A percentile compares a stretch with the other conserved stretches of the same genome.
Conservation (phyloP, 192 early-diverging fungal species). For the Coemansia sp. region DNA sequence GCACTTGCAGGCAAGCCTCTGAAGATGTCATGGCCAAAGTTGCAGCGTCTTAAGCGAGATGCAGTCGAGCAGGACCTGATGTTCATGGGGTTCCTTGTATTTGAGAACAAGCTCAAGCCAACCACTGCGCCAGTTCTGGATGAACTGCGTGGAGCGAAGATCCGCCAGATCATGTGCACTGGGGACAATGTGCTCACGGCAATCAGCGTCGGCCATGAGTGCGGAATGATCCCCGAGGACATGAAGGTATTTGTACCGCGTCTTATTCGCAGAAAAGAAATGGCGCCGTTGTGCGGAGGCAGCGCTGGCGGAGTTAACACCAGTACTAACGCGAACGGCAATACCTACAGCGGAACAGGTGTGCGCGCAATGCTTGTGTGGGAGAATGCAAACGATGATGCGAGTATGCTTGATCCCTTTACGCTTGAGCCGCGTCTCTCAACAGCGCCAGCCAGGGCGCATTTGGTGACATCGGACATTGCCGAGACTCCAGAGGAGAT, state of each 20-base stretch:
- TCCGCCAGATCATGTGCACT: slow-evolving; percentile 98
- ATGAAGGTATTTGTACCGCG: slow-evolving; percentile 78
- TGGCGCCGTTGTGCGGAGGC: background rate
- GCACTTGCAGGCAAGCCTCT: slow-evolving; percentile 86
- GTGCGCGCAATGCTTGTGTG: slow-evolving; percentile 54
- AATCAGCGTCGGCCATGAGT: slow-evolving; percentile 91
- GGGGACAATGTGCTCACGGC: slow-evolving; percentile 97
- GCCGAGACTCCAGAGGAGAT: slow-evolving; percentile 43
- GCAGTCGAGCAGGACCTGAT: slow-evolving; percentile 79
- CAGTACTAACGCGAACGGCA: background rate
- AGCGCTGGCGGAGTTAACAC: background rate
- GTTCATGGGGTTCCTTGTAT: slow-evolving; percentile 95
- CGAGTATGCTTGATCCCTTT: slow-evolving; percentile 55
- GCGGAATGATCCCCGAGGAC: slow-evolving; percentile 76
- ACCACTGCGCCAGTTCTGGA: slow-evolving; percentile 76
- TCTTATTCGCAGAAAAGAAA: slow-evolving; percentile 57
- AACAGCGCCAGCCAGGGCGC: slow-evolving; percentile 27
- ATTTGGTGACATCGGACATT: slow-evolving; percentile 33
- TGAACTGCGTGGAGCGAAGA: slow-evolving; percentile 75
- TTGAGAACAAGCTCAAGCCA: slow-evolving; percentile 98
- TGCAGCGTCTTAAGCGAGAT: slow-evolving; percentile 74
- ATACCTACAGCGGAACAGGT: background rate
- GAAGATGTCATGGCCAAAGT: slow-evolving; percentile 64
- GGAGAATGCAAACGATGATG: slow-evolving; percentile 60
- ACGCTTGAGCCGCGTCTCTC: slow-evolving; percentile 52